Evolutionary conservation across 495 filamentous ascomycete species (phyloP).

Genomic region (Cenococcum geophilum): DNA sequence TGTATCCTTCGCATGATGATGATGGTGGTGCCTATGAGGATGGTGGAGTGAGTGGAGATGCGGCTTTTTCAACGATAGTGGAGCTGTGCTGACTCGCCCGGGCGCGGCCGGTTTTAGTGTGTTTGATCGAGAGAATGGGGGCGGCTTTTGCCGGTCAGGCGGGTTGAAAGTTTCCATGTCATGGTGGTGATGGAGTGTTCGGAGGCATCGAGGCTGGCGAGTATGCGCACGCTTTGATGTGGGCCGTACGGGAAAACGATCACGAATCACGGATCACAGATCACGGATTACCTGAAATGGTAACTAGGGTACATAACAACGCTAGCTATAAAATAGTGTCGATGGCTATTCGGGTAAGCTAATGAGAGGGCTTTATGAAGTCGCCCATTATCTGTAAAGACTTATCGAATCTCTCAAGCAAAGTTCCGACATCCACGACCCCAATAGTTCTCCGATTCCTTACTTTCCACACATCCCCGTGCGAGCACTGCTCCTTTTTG

Average conservation of each 20-base stretch:
- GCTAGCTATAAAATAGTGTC: too few species aligned
- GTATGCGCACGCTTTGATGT: background rate
- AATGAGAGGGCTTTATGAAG: too few species aligned
- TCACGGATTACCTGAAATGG: too few species aligned
- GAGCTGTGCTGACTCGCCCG: conserved; percentile 20
- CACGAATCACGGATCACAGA: background rate
- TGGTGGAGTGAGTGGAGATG: conserved; percentile 23
- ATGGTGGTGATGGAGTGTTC: conserved; percentile 9
- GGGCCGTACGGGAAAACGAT: background rate
- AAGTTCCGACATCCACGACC: too few species aligned
- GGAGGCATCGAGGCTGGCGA: background rate
- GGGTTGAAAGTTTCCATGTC: conserved; percentile 25
- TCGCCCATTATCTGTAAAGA: too few species aligned
- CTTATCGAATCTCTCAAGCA: too few species aligned
- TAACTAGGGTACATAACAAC: too few species aligned
- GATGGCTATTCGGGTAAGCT: too few species aligned
- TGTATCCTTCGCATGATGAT: conserved; percentile 20
- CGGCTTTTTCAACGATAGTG: conserved; percentile 14
- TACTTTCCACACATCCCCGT: too few species aligned
- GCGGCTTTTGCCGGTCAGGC: background rate
- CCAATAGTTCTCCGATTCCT: too few species aligned
- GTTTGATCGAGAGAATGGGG: conserved; percentile 13
- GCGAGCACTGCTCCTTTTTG: too few species aligned
- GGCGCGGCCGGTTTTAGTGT: conserved; percentile 13
- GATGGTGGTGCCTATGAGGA: conserved; percentile 18